Evolutionary conservation across 176 grass and related monocot genomes (phyloP), one percentile per base, ranked within the genome.

Genomic region (Bonia amplexicaulis): DNA sequence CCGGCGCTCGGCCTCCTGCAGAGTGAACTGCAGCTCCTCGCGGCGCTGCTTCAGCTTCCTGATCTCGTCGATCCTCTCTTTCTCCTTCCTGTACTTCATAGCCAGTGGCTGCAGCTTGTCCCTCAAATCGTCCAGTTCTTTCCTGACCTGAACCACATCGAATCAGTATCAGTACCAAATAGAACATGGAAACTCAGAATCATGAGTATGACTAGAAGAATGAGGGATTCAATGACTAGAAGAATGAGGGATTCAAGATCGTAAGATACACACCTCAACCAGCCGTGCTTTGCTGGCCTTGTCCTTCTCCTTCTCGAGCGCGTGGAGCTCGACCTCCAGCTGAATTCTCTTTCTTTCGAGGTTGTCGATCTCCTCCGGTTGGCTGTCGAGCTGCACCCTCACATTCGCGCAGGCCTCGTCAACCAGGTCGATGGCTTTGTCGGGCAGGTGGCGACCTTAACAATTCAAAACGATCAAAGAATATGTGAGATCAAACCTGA

Each of bases 271-370:
- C 9, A 59, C 55, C 87, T 97, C 89, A 13, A 94, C 63, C 5
- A 97, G 80, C 49, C 94, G 85, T 11, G 85, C 88, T 71, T 90
- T 97, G 82, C 89, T 93, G 47, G 91, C 94, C 72, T 94, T 97
- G 69, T 97, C 94, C 69, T 97, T 97, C 79, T 97, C 94, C 69
- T 94, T 97, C 87, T 97, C 94, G 27, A 97, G 87, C 0, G 91
- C 89, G 82, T 93, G 91, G 17, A 86, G 82, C 84, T 97, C 94
- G 1, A 97, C 89, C 65, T 96, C 94, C 9, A 96, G 81, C 74
- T 96, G 94, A 62, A 93, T 96, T 61, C 91, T 83, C 57, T 93
- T 94, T 76, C 91, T 88, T 60, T 94, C 87, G 17, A 97, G 77
- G n/a, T 97, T 97, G 44, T 97, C 91, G 10, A 97, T 94, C 78